Evolutionary conservation across 2,329 filamentous ascomycete genomes (phyloP).

Genomic region (Ascochyta lentis): DNA sequence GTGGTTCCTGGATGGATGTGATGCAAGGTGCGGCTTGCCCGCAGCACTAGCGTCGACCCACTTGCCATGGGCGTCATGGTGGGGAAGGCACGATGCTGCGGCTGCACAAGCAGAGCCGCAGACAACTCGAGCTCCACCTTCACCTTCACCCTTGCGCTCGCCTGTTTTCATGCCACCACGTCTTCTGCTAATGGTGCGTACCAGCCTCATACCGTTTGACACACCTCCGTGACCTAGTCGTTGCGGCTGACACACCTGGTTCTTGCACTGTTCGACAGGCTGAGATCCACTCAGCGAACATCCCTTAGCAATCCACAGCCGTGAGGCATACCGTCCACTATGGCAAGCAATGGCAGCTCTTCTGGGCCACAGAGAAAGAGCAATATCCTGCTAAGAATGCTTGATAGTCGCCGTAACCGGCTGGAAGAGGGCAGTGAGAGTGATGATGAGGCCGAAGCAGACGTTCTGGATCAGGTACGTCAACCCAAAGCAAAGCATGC

Average conservation of each 20-base stretch:
- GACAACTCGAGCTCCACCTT: background rate
- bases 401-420: slow-evolving; percentile 11
- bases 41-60: slow-evolving; percentile 2
- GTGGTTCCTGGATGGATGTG: background rate
- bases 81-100: slow-evolving; percentile 4
- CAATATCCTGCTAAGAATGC: background rate
- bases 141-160: background rate
- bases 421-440: slow-evolving; percentile 7
- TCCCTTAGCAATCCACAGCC: background rate
- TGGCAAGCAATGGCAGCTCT: background rate
- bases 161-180: background rate
- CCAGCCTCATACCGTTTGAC: background rate
- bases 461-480: slow-evolving; percentile 16
- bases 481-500: background rate
- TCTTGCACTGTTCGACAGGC: background rate
- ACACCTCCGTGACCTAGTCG: background rate
- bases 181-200: background rate
- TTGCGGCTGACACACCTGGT: background rate
- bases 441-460: slow-evolving; percentile 19
- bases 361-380: background rate
- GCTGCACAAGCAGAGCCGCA: slow-evolving; percentile 9
- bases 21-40: background rate
- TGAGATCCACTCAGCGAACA: background rate
- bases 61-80: background rate
- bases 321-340: background rate